Evolutionary conservation across 1,139 yeast species (phyloP), one percentile per base, ranked within the genome.

Genomic region (Geotrichum bryndzae): DNA sequence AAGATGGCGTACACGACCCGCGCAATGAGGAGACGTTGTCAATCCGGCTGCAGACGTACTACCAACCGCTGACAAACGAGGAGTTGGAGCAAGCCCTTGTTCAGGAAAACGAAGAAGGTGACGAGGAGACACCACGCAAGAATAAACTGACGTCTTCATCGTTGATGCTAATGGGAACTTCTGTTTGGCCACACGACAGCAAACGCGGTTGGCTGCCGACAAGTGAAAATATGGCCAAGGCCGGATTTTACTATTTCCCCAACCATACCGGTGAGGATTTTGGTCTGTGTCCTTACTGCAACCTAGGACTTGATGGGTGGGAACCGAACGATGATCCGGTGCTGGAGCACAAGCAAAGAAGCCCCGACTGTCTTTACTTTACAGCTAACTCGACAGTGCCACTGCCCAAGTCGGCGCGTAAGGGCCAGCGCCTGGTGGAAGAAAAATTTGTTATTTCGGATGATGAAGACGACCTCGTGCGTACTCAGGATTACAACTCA

Each of bases 161-260:
- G 13, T 11, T 45, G 22, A 31, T 45, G 35, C 50, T 60, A 3
- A 51, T 55, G 55, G 63, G 61, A 1, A 72, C 51, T 27, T 56
- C 64, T 3, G 58, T 60, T 25, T 88, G 88, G 86, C 86, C 87
- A 0, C 80, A 80, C 66, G 86, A 83, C 63, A 68, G 71, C 7
- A 68, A 70, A 13, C 68, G 72, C 7, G 76, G 74, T n/a, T 75
- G 77, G 66, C 70, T 68, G 8, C 83, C 88, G 0, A 79, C 81
- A 0, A 72, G 77, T 35, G 63, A 74, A 69, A 70, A 72, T 23
- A 76, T 87, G 80, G 89, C 90, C 1, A 80, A 79, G 46, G 79
- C 83, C 33, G 97, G 97, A 0, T 89, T 90, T 72, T 85, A 79
- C 69, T 88, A 80, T 72, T 78, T 83, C 15, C 96, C 96, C 77